Evolutionary conservation across 331 rosid genomes (phyloP).

Genomic region (Prunus yedoensis): DNA sequence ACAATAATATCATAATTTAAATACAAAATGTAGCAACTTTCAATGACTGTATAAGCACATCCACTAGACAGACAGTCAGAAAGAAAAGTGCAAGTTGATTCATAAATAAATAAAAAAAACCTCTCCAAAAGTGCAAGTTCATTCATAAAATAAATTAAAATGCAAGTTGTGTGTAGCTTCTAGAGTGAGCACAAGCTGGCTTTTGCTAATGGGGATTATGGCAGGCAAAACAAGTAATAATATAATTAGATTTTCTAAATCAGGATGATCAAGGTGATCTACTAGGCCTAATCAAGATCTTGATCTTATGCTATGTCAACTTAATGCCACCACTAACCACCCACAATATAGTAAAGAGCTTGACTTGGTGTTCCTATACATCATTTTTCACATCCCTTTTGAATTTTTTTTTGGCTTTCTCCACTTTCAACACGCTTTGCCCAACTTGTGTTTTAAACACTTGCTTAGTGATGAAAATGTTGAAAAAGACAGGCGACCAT

Average conservation of each 20-base stretch:
- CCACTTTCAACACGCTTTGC: not conserved
- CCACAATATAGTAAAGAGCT: not conserved
- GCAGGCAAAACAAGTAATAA: not conserved
- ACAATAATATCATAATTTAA: too few species aligned
- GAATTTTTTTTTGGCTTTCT: not conserved
- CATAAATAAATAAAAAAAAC: not conserved
- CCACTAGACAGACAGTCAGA: not conserved
- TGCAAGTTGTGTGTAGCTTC: not conserved
- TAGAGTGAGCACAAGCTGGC: not conserved
- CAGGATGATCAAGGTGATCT: not conserved
- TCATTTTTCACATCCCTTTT: not conserved
- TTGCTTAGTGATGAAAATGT: not conserved
- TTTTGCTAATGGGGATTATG: not conserved
- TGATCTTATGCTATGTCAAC: not conserved
- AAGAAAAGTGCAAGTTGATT: not conserved
- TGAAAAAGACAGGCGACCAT: not conserved
- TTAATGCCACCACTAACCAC: not conserved
- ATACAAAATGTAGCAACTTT: too few species aligned
- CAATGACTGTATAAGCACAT: not conserved
- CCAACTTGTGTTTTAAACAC: not conserved
- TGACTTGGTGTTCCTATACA: not conserved
- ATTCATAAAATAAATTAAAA: not conserved
- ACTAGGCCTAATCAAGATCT: not conserved
- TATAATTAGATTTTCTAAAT: not conserved
- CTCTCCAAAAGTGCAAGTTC: not conserved